Evolutionary conservation across 2,329 filamentous ascomycete genomes (phyloP), one percentile per base, ranked within the genome.

Genomic region (Curvularia eragrostidis): DNA sequence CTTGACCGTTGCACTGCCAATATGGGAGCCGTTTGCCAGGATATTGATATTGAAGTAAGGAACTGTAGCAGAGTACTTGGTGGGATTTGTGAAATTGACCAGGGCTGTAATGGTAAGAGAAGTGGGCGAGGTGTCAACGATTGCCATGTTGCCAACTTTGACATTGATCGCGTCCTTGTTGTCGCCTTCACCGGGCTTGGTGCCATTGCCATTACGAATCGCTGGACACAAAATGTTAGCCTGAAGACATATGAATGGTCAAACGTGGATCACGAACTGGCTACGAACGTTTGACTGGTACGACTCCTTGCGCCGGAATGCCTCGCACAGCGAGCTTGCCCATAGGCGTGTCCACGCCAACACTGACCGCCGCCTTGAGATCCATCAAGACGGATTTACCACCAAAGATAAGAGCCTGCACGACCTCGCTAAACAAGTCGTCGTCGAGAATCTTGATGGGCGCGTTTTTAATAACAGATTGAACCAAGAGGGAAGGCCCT

Each of bases 281-380:
- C 78, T 83, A 91, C 93, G 87, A 89, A 97, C 93, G 91, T 86
- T 96, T 96, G 81, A 98, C 87, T 78, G 91, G 91, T 73, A 99
- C 88, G 71, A 89, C 86, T 68, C 95, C 93, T 81, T 93, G 84
- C 42, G 76, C 92, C 47, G 94, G 94, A 70, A 99, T 89, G 65
- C 89, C 87, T 76, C 91, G 91, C 69, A 98, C 81, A 52, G 89
- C 84, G 71, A 98, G 85, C 66, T 89, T 82, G 48, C 95, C 95
- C 62, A 99, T 82, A 24, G 90, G 88, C 28, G 93, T 97, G 57
- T 87, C 83, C 50, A 97, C 86, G 70, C 91, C 87, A 63, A 93
- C 90, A 76, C 96, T 91, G 56, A 98, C 92, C 42, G 85, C 82
- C 21, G 94, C 93, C 67, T 89, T 84, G 63, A 98, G 87, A 51